Conservation (phyloP, 768 basidiomycete genomes). For the Astraeus odoratus region DNA sequence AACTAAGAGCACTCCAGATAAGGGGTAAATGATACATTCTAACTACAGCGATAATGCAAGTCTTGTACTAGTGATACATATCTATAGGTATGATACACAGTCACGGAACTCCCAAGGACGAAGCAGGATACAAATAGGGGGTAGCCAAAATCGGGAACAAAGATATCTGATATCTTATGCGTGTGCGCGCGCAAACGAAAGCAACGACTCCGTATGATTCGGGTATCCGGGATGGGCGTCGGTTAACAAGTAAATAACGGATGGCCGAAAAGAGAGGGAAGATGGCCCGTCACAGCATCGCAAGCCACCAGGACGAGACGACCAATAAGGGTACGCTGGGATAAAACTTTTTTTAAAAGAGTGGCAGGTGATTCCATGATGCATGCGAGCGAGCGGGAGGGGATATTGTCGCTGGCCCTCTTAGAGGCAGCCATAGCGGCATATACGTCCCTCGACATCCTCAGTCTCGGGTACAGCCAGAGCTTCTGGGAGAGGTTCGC, state of each 20-base stretch:
- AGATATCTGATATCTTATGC: too few relatives aligned
- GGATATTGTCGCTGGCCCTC: neutral
- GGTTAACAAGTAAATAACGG: neutral
- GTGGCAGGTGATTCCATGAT: neutral
- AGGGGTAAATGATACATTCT: too few relatives aligned
- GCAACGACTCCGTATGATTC: neutral
- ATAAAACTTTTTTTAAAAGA: neutral
- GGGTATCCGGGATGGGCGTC: conserved; percentile 5
- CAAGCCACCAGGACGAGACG: neutral
- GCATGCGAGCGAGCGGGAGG: neutral
- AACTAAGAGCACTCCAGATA: too few relatives aligned
- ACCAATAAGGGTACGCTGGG: neutral
- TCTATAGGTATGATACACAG: conserved; percentile 20
- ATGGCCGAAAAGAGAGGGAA: neutral
- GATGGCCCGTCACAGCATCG: neutral
- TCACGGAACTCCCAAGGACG: neutral
- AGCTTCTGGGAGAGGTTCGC: conserved; percentile 10
- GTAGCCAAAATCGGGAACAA: neutral
- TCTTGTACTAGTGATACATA: conserved; percentile 23
- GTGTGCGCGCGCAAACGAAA: neutral
- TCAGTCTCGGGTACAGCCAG: conserved; percentile 7
- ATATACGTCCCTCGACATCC: conserved; percentile 12
- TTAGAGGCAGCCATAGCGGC: conserved; percentile 13
- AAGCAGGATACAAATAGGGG: neutral
- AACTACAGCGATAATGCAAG: too few relatives aligned